phyloP scores from a whole-genome alignment of 805 yeast species.

The Hanseniaspora meyeri region DNA sequence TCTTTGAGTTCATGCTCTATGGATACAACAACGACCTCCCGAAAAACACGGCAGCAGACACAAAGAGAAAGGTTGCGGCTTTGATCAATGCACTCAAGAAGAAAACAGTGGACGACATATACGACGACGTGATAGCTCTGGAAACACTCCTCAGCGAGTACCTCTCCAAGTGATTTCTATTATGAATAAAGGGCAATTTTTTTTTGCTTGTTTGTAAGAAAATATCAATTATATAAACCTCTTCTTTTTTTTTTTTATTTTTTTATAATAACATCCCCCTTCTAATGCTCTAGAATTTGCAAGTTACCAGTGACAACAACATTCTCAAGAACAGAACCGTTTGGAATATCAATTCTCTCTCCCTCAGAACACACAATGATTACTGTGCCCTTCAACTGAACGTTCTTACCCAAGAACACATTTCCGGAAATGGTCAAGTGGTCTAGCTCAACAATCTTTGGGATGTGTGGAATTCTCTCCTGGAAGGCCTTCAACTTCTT shows the following conservation, averaged over 20 bases:
- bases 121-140: background rate
- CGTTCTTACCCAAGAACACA: slow-evolving; percentile 78
- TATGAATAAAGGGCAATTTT: too few species aligned
- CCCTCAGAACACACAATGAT: slow-evolving; percentile 96
- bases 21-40: slow-evolving; percentile 2
- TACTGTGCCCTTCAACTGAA: slow-evolving; percentile 90
- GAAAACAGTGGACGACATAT: background rate
- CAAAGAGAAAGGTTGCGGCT: background rate
- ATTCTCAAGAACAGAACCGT: slow-evolving; percentile 87
- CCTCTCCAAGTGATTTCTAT: slow-evolving; percentile 27
- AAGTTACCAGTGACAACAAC: slow-evolving; percentile 95
- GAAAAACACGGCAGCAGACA: background rate
- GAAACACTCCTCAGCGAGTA: slow-evolving; percentile 14
- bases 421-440: slow-evolving; percentile 97
- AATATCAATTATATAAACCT: slow-evolving; percentile 22
- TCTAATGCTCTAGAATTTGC: slow-evolving; percentile 79
- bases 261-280: background rate
- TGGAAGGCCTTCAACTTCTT: slow-evolving; percentile 90
- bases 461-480: slow-evolving; percentile 85
- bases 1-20: slow-evolving; percentile 7
- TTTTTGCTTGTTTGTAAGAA: slow-evolving; percentile 19
- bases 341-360: slow-evolving; percentile 91
- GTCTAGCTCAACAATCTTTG: slow-evolving; percentile 89
- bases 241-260: background rate
- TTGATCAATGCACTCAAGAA: background rate